Conservation (phyloP, 2,329 filamentous ascomycete species). For the Dothideomycetes sp. region DNA sequence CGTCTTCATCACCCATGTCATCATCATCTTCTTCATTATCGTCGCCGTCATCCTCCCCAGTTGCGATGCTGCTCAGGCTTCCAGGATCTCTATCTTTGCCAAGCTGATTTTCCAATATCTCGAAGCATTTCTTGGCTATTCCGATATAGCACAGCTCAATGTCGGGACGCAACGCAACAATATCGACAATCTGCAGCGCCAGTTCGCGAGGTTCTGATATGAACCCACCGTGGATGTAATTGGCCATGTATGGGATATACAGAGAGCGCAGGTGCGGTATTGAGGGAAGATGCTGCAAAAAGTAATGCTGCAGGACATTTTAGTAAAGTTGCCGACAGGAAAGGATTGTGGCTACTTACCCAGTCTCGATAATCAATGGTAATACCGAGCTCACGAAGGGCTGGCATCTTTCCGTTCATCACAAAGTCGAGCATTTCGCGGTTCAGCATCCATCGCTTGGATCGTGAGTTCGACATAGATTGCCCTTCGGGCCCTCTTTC, state of each 20-base stretch:
- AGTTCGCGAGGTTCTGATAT: conserved; percentile 54
- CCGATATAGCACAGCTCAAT: conserved; percentile 70
- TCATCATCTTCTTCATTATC: conserved; percentile 24
- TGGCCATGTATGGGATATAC: conserved; percentile 57
- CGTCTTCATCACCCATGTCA: conserved; percentile 15
- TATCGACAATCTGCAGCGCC: conserved; percentile 66
- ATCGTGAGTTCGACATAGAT: conserved; percentile 32
- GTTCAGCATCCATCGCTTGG: conserved; percentile 60
- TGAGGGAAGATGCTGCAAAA: conserved; percentile 63
- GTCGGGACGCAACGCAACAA: conserved; percentile 64
- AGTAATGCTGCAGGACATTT: conserved; percentile 50
- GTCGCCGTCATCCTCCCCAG: conserved; percentile 6
- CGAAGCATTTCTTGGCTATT: conserved; percentile 67
- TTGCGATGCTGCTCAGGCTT: neutral
- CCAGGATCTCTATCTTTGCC: conserved; percentile 10
- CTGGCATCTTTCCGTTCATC: conserved; percentile 64
- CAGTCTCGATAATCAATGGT: conserved; percentile 67
- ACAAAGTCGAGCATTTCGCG: conserved; percentile 61
- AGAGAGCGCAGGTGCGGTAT: conserved; percentile 60
- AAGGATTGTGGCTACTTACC: conserved; percentile 47
- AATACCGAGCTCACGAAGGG: conserved; percentile 59
- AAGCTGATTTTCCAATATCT: conserved; percentile 57
- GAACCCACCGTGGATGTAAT: conserved; percentile 44
- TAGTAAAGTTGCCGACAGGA: neutral
- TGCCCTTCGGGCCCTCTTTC: conserved; percentile 38